Conservation (phyloP, 305 asterid genomes). For the Rubia tinctorum region DNA sequence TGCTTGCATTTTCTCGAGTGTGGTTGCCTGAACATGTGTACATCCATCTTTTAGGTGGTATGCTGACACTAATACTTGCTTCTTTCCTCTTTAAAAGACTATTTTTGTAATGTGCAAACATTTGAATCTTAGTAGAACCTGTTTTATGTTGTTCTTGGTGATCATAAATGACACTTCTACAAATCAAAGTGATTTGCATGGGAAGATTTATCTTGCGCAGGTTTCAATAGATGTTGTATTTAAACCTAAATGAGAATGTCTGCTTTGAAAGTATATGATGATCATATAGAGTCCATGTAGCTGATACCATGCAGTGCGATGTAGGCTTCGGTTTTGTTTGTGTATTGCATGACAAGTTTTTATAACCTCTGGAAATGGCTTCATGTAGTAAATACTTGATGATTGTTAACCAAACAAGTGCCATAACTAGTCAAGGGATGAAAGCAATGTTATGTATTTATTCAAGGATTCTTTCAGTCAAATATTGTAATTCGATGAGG, state of each 20-base stretch:
- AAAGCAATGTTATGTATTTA: neutral
- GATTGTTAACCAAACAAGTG: neutral
- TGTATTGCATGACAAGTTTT: neutral
- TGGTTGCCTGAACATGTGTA: too few relatives aligned
- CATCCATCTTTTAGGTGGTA: too few relatives aligned
- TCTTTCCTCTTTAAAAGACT: too few relatives aligned
- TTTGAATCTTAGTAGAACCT: too few relatives aligned
- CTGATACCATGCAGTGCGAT: neutral
- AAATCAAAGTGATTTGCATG: constrained; percentile 39
- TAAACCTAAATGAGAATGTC: neutral
- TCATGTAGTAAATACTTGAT: neutral
- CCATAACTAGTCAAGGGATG: neutral
- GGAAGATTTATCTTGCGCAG: constrained; percentile 94
- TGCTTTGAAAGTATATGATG: neutral
- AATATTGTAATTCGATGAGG: neutral
- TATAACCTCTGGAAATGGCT: neutral
- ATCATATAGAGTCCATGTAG: neutral
- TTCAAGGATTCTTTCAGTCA: neutral
- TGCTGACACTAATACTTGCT: too few relatives aligned
- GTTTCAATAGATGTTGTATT: constrained; percentile 34
- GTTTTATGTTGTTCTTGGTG: too few relatives aligned
- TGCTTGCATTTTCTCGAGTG: too few relatives aligned
- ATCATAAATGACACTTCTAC: constrained; percentile 28
- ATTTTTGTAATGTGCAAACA: too few relatives aligned
- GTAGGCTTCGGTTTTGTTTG: neutral